Percentiles rank a stretch among this genome's conserved stretches.
These are phyloP conservation scores for Neolentinus lepideus DNA, from an alignment of 1,284 basidiomycete genomes.

Conservation along the genomic window DNA sequence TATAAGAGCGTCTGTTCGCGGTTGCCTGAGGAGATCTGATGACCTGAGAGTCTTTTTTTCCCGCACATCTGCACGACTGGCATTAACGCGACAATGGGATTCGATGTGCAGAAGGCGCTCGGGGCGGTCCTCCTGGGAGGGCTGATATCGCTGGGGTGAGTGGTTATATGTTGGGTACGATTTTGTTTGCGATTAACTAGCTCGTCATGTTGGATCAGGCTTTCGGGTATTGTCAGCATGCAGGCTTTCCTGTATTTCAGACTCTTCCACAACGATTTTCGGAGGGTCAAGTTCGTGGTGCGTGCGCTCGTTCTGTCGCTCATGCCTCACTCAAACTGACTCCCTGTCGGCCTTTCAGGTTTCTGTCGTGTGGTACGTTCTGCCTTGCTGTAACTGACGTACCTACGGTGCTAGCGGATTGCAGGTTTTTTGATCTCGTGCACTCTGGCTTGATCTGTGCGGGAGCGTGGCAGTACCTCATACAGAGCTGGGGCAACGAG, in stretches of 20 bases:
- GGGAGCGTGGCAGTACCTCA: constrained; percentile 21
- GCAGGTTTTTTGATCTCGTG: constrained; percentile 19
- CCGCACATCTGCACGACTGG: background rate
- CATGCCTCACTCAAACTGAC: background rate
- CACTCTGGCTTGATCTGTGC: constrained; percentile 22
- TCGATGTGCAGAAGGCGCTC: background rate
- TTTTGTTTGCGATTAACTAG: background rate
- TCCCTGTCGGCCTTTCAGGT: background rate
- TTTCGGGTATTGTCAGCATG: constrained; percentile 2
- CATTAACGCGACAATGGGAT: background rate
- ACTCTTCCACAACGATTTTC: background rate
- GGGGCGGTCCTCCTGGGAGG: constrained; percentile 4
- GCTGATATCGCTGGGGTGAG: constrained; percentile 3
- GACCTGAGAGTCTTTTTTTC: no score
- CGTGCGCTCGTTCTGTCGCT: background rate
- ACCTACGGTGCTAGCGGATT: background rate
- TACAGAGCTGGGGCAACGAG: constrained; percentile 18
- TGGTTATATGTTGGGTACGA: background rate
- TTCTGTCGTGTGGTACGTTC: constrained; percentile 1
- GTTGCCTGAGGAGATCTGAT: no score
- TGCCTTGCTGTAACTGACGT: no score
- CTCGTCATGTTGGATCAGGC: no score
- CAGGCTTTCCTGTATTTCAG: constrained; percentile 5
- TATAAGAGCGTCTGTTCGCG: no score
- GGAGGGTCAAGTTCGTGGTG: constrained; percentile 1